Base-by-base conservation (phyloP, 1,284 basidiomycete species). In the Puccinia sorghi region DNA sequence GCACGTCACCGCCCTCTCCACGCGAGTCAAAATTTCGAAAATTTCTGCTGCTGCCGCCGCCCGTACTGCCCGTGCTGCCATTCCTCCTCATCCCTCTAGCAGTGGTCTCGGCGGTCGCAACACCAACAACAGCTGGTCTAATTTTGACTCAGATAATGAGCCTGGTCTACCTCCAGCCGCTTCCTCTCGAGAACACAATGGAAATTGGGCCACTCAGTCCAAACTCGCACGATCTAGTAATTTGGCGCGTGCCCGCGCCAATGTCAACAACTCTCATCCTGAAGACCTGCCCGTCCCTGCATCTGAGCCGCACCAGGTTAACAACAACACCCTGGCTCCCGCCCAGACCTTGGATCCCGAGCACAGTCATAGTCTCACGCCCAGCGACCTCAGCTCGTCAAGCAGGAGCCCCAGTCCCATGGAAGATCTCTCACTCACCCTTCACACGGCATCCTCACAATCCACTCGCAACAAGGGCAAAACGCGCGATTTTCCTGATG, bases 1-100 rank as follows among this genome's bases (percentile, higher is more conserved):
- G 86, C 97, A 99, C 85, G 87, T 94, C 54, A 92, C 92, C 20
- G 90, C 92, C 13, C 86, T 88, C 0, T 86, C 90, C 64, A 85
- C 88, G 81, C 84, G 86, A 81, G 81, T 86, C 61, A 86, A 88
- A 84, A 88, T 81, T 81, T 32, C 41, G 17, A 74, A 86, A 83
- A 77, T 84, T 57, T 66, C 80, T 88, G 89, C 74, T 41, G 74
- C 73, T 25, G 27, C 73, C 20, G 43, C 63, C 43, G 59, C 72
- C 32, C 48, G 66, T 69, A 15, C 56, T 7, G 25, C 41, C 32
- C 80, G 41, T 63, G 73, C 74, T 52, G 52, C 63, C 41, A 25
- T n/a, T 48, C 80, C 32, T 66, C 74, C 74, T 32, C 48, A 72
- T 43, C 48, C 63, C 25, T 48, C 66, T 52, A n/a, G 66, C 32